A percentile compares a stretch with the other conserved stretches of the same genome.
These are phyloP conservation scores for Hamamelis virginiana DNA, from an alignment of 164 flowering plant genomes.

Conservation along the genomic window DNA sequence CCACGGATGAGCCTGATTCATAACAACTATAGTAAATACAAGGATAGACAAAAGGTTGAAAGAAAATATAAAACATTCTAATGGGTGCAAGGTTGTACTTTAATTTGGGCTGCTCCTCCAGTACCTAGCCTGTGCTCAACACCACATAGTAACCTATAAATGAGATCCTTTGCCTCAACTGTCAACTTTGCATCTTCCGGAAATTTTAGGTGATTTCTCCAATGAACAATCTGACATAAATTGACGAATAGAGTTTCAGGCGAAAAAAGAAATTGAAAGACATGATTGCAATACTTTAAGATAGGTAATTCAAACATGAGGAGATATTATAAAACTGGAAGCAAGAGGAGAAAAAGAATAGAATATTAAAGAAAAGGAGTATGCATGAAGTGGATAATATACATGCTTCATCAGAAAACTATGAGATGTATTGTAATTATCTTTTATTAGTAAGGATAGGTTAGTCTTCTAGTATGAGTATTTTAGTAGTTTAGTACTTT, in stretches of 20 bases:
- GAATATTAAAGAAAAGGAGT: too few species aligned
- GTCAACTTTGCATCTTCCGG: slow-evolving; percentile 83
- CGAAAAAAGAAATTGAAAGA: too few species aligned
- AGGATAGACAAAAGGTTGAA: neutral
- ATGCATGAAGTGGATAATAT: too few species aligned
- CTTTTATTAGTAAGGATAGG: too few species aligned
- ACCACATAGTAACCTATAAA: slow-evolving; percentile 53
- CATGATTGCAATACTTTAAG: neutral
- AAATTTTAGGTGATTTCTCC: slow-evolving; percentile 88
- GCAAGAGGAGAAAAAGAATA: too few species aligned
- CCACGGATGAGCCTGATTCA: slow-evolving; percentile 53
- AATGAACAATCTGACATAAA: slow-evolving; percentile 39
- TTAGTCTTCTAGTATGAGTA: too few species aligned
- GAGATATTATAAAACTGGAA: too few species aligned
- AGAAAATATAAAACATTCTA: neutral
- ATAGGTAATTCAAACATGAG: too few species aligned
- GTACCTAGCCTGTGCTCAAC: slow-evolving; percentile 49
- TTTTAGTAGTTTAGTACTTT: too few species aligned
- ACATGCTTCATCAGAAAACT: too few species aligned
- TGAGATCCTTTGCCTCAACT: slow-evolving; percentile 87
- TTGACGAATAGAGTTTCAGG: neutral
- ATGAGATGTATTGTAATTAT: too few species aligned
- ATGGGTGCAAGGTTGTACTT: slow-evolving; percentile 40
- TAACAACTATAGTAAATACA: slow-evolving; percentile 4
- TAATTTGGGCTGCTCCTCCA: slow-evolving; percentile 68